These are phyloP conservation scores for Aspergillus thermomutatus DNA, from an alignment of 2,329 filamentous ascomycete genomes.

Conservation along the genomic window DNA sequence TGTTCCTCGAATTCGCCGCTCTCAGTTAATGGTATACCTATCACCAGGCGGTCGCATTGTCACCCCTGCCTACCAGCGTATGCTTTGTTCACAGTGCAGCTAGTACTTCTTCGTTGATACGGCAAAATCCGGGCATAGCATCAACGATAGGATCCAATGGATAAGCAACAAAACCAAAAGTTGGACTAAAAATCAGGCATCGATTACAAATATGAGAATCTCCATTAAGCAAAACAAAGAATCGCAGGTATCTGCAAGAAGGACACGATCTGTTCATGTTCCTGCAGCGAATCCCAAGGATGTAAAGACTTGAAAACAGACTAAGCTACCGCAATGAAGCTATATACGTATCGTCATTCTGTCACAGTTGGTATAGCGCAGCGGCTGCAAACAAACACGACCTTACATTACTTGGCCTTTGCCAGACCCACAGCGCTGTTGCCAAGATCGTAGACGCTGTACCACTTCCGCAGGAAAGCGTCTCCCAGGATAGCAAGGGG, in stretches of 20 bases:
- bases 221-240: background rate
- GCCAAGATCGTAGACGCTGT: slow-evolving; percentile 94
- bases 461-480: slow-evolving; percentile 59
- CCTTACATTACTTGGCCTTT: slow-evolving; percentile 63
- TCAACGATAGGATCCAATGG: too few relatives aligned
- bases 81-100: background rate
- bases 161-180: background rate
- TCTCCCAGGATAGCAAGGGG: slow-evolving; percentile 87
- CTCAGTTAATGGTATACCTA: too few relatives aligned
- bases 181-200: background rate
- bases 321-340: background rate
- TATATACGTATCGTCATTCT: slow-evolving; percentile 6
- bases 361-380: background rate
- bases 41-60: too few relatives aligned
- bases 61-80: too few relatives aligned
- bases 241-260: background rate
- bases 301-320: background rate
- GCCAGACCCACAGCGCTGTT: slow-evolving; percentile 86
- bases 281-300: background rate
- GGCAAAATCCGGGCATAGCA: too few relatives aligned
- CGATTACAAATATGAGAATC: background rate
- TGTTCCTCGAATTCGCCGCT: too few relatives aligned
- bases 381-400: background rate
- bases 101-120: background rate
- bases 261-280: background rate